Evolutionary conservation across 1,284 basidiomycete species (phyloP).

Genomic region (Sanghuangporus sanghuang): DNA sequence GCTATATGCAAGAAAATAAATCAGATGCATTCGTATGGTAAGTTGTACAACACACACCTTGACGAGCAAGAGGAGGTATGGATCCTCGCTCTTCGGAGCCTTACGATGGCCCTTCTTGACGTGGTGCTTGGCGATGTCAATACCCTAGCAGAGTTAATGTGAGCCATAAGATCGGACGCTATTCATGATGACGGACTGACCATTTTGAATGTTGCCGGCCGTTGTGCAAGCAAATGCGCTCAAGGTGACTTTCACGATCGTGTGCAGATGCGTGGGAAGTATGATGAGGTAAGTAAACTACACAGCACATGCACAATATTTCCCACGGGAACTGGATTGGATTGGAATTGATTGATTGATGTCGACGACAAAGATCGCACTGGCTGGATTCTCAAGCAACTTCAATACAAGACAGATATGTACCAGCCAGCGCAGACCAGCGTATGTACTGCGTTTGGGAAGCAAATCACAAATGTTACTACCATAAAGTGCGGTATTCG

Average conservation of each 20-base stretch:
- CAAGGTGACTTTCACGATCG: background rate
- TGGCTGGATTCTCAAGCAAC: no score
- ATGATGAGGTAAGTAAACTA: slow-evolving; percentile 9
- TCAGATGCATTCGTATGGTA: background rate
- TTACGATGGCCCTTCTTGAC: slow-evolving; percentile 97
- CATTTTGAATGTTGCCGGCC: slow-evolving; percentile 43
- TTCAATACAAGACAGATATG: no score
- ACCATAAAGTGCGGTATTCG: no score
- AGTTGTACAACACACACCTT: slow-evolving; percentile 59
- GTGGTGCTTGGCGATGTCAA: slow-evolving; percentile 96
- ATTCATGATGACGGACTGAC: slow-evolving; percentile 51
- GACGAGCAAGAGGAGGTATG: slow-evolving; percentile 96
- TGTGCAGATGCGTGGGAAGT: background rate
- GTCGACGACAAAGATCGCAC: no score
- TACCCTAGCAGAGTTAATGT: slow-evolving; percentile 66
- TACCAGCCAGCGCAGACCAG: no score
- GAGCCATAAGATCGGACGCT: slow-evolving; percentile 20
- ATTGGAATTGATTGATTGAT: no score
- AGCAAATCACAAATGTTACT: no score
- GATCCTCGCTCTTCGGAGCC: slow-evolving; percentile 98
- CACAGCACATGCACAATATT: slow-evolving; percentile 17
- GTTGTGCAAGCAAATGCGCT: slow-evolving; percentile 7
- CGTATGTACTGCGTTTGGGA: no score
- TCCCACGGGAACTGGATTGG: background rate
- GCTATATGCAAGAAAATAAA: slow-evolving; percentile 40